A percentile compares a stretch with the other conserved stretches of the same genome.
phyloP scores from a whole-genome alignment of 2,329 filamentous ascomycete species.

The Aspergillus ochraceoroseus region DNA sequence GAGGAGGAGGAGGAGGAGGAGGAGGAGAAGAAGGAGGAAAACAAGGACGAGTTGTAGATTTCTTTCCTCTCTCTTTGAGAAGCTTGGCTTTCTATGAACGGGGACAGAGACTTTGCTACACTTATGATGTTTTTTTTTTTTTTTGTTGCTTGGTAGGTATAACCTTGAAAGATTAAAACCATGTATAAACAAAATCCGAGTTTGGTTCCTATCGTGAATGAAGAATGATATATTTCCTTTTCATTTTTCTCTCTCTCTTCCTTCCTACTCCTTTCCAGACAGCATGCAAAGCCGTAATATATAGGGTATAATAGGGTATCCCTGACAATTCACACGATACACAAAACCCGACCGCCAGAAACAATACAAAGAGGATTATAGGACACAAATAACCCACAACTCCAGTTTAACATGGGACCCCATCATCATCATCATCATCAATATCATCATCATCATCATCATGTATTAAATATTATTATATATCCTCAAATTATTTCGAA shows the following conservation, averaged over 20 bases:
- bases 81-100: no score
- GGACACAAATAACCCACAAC: neutral
- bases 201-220: no score
- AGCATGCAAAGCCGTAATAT: neutral
- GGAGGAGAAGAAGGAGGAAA: slow-evolving; percentile 52
- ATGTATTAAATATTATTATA: no score
- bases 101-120: no score
- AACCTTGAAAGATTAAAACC: neutral
- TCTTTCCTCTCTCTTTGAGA: neutral
- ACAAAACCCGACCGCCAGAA: no score
- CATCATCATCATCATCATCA: neutral
- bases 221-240: slow-evolving; percentile 1
- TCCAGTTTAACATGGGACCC: neutral
- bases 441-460: no score
- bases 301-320: slow-evolving; percentile 1
- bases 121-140: no score
- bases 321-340: no score
- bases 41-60: slow-evolving; percentile 62
- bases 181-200: slow-evolving; percentile 9
- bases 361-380: no score
- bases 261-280: no score
- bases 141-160: neutral
- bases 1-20: slow-evolving; percentile 48
- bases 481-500: no score
- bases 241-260: neutral